A percentile compares a stretch with the other conserved stretches of the same genome.
These are phyloP conservation scores for Vararia minispora DNA, from an alignment of 768 basidiomycete genomes.

Conservation along the genomic window DNA sequence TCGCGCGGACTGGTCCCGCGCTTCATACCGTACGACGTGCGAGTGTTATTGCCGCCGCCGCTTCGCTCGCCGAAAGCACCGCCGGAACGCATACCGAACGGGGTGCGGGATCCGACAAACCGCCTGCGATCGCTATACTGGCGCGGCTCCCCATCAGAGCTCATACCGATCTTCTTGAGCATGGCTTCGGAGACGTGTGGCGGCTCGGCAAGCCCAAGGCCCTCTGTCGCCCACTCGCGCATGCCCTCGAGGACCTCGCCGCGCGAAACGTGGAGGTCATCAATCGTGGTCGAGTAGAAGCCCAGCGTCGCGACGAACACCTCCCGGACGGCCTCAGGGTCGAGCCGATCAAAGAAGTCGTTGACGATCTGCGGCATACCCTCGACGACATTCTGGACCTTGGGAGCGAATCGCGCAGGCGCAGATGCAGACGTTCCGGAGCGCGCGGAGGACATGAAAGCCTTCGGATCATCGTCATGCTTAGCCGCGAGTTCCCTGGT, in stretches of 20 bases:
- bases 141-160: neutral
- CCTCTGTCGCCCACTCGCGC: constrained; percentile 11
- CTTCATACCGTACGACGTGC: constrained; percentile 3
- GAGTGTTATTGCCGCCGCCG: constrained; percentile 4
- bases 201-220: constrained; percentile 4
- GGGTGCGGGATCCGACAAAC: no score
- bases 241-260: constrained; percentile 6
- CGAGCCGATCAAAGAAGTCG: constrained; percentile 6
- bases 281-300: constrained; percentile 6
- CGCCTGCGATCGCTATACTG: no score
- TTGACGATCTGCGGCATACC: constrained; percentile 13
- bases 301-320: constrained; percentile 12
- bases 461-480: constrained; percentile 33
- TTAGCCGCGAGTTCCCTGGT: constrained; percentile 33
- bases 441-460: constrained; percentile 19
- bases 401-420: constrained; percentile 11
- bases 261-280: constrained; percentile 4
- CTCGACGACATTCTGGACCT: constrained; percentile 4
- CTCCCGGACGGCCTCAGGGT: constrained; percentile 7
- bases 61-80: constrained; percentile 4
- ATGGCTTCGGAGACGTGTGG: constrained; percentile 7
- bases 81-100: no score
- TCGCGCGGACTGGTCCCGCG: neutral
- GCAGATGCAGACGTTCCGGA: constrained; percentile 1
- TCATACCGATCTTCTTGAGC: constrained; percentile 8